phyloP scores from a whole-genome alignment of 495 filamentous ascomycete genomes.

The Penicillium diatomitis region DNA sequence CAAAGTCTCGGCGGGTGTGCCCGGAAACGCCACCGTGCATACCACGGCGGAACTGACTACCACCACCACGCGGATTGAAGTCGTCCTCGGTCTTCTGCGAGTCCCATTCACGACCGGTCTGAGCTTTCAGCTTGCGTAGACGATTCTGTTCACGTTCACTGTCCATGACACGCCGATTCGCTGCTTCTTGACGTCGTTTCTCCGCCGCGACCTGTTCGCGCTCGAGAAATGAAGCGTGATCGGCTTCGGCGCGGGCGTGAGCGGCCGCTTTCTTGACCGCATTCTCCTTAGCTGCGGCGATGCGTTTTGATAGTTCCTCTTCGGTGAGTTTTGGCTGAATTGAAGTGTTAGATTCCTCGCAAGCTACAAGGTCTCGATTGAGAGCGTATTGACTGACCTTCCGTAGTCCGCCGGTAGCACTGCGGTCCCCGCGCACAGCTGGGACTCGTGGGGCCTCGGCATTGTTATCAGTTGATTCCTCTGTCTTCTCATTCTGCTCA shows the following conservation, averaged over 20 bases:
- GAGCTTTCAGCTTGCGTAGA: conserved; percentile 57
- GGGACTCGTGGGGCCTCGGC: conserved; percentile 29
- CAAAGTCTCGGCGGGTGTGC: conserved; percentile 24
- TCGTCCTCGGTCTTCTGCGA: conserved; percentile 60
- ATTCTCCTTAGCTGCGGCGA: conserved; percentile 50
- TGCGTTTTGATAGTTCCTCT: conserved; percentile 51
- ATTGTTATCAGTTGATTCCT: conserved; percentile 6
- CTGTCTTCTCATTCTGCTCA: conserved; percentile 7
- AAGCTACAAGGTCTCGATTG: too few relatives aligned
- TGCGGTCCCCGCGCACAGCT: conserved; percentile 60
- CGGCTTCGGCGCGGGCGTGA: conserved; percentile 58
- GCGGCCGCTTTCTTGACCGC: conserved; percentile 49
- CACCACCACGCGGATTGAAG: conserved; percentile 37
- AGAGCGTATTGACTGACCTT: conserved; percentile 24
- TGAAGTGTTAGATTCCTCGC: conserved; percentile 4
- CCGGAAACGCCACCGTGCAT: conserved; percentile 52
- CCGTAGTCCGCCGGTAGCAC: conserved; percentile 54
- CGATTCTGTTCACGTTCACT: conserved; percentile 64
- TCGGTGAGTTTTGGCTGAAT: conserved; percentile 57
- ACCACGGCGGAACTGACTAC: conserved; percentile 42
- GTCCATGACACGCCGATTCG: conserved; percentile 52
- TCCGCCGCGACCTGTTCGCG: conserved; percentile 49
- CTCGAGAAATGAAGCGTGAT: conserved; percentile 57
- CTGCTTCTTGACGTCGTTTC: conserved; percentile 47
- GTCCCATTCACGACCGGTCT: conserved; percentile 68